These are phyloP conservation scores for Hymenoscyphus occultus DNA, from an alignment of 2,329 filamentous ascomycete genomes.

Conservation along the genomic window DNA sequence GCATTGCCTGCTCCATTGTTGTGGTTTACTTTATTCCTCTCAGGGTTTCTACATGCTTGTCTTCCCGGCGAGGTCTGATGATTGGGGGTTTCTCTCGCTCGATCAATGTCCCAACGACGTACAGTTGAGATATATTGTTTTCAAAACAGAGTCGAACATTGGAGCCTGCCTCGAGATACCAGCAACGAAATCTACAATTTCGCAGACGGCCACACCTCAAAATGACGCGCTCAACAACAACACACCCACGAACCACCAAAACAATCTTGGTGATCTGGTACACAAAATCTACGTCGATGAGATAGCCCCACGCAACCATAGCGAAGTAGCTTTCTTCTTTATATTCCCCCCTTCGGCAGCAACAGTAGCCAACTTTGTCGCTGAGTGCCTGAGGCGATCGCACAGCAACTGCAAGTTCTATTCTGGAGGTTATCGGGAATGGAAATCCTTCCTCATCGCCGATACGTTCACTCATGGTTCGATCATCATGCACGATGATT, in stretches of 20 bases:
- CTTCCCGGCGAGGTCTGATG: conserved; percentile 28
- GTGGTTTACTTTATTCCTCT: conserved; percentile 25
- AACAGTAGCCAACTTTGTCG: conserved; percentile 40
- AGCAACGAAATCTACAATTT: background rate
- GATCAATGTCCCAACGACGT: conserved; percentile 8
- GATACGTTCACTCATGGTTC: conserved; percentile 20
- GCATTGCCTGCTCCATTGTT: conserved; percentile 22
- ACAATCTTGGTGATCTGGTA: conserved; percentile 20
- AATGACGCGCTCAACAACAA: too few species aligned
- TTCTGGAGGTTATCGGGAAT: conserved; percentile 43
- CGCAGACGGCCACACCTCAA: background rate
- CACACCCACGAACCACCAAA: conserved; percentile 14
- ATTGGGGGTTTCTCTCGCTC: conserved; percentile 33
- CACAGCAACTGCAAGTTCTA: conserved; percentile 44
- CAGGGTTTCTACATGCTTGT: conserved; percentile 26
- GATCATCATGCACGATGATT: conserved; percentile 33
- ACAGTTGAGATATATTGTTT: conserved; percentile 29
- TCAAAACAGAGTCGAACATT: conserved; percentile 19
- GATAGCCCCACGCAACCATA: conserved; percentile 18
- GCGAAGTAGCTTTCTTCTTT: conserved; percentile 44
- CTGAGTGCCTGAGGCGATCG: conserved; percentile 44
- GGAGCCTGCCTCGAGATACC: background rate
- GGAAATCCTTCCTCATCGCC: conserved; percentile 44
- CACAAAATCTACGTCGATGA: conserved; percentile 26
- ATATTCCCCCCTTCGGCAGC: conserved; percentile 45